A percentile compares a stretch with the other conserved stretches of the same genome.
These are phyloP conservation scores for Neurospora sp. DNA, from an alignment of 2,329 filamentous ascomycete genomes.

Conservation along the genomic window DNA sequence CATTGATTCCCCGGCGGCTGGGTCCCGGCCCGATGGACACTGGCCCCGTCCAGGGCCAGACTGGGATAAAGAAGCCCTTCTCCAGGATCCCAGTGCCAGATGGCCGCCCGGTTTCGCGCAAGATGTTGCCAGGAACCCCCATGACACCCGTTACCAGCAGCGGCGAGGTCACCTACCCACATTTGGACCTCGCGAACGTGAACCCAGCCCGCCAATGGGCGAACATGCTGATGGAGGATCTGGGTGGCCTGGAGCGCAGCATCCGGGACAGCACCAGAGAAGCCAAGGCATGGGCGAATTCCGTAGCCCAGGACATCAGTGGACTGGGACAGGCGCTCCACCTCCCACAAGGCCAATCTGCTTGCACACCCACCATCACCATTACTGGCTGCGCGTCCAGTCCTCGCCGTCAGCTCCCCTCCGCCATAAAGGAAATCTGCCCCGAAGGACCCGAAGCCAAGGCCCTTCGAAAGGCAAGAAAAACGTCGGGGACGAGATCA, in stretches of 20 bases:
- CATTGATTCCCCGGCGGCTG: constrained; percentile 17
- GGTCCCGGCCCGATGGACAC: constrained; percentile 17
- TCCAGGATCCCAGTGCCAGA: neutral
- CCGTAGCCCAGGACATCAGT: neutral
- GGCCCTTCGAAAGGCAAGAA: neutral
- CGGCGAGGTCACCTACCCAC: neutral
- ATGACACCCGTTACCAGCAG: neutral
- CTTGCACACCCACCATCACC: constrained; percentile 50
- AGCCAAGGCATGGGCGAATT: neutral
- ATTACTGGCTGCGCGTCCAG: constrained; percentile 41
- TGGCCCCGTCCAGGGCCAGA: neutral
- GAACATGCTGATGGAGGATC: constrained; percentile 7
- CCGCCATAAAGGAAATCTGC: neutral
- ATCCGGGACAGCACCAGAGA: constrained; percentile 1
- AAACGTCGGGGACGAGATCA: neutral
- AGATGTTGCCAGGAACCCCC: neutral
- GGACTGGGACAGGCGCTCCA: neutral
- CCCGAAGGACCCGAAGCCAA: neutral
- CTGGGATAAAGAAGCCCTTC: neutral
- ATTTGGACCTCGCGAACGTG: constrained; percentile 9
- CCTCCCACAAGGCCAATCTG: constrained; percentile 25
- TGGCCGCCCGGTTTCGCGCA: neutral
- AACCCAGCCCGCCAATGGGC: constrained; percentile 10
- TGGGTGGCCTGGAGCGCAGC: constrained; percentile 3
- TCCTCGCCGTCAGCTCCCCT: constrained; percentile 8